Evolutionary conservation across 2,329 filamentous ascomycete genomes (phyloP), one percentile per base, ranked within the genome.

Genomic region (Botrytis aclada): DNA sequence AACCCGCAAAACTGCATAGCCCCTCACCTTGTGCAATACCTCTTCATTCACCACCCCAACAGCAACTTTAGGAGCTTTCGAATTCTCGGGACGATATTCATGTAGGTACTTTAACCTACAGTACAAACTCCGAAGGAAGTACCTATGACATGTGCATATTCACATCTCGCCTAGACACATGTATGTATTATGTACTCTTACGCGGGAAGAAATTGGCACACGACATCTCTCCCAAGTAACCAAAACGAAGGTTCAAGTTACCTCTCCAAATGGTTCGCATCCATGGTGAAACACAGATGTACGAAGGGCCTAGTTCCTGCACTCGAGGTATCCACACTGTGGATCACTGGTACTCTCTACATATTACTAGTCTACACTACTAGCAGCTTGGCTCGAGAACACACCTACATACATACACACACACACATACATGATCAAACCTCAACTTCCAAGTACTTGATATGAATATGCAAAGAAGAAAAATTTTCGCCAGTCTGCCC

Each of bases 381-480:
- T 62, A 39, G 37, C 22, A 41, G 60, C 60, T 62, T 62, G 34
- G 60, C 60, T 62, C 37, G 60, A 62, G 60, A 62, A 39, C 37
- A 61, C 20, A 60, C 14, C n/a, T 58, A 32, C 54, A 34, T 25
- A 61, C 47, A 25, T 61, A 37, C 34, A 65, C 20, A 63, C 60
- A 37, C 34, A 65, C 20, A 63, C 60, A 63, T 64, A 47, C 29
- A 51, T 25, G 32, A 39, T 51, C 14, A 10, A 37, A 37, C 45
- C 18, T 29, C 41, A 45, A 65, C n/a, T 25, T n/a, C 34, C 32
- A 56, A 56, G 51, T 29, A 56, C 51, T 56, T 32, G 51, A 56
- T 34, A 60, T 32, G 56, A 66, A 39, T 39, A 54, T 67, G 64
- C 64, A 67, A 20, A 16, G 47, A 39, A 66, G 64, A 66, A 66